Percentiles rank a stretch among this genome's conserved stretches.
Conservation (phyloP, 2,329 filamentous ascomycete species). For the Clonostachys rosea region DNA sequence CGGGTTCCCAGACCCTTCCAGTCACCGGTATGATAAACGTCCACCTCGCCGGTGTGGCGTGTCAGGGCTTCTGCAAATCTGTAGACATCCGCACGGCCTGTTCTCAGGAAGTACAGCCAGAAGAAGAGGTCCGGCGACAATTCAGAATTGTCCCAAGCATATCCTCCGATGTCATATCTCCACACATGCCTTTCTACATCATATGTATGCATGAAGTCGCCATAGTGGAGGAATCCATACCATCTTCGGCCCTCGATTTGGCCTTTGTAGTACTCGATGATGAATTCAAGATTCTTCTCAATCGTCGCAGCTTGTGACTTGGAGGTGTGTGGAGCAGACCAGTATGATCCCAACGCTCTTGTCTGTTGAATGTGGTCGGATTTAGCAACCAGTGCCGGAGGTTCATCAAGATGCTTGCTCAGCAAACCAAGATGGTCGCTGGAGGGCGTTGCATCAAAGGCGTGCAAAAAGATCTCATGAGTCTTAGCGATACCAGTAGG, state of each 20-base stretch:
- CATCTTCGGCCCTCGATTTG: slow-evolving; percentile 53
- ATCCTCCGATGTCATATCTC: slow-evolving; percentile 59
- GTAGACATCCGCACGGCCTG: slow-evolving; percentile 50
- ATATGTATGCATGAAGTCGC: slow-evolving; percentile 59
- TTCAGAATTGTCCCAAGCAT: slow-evolving; percentile 61
- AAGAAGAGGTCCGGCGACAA: slow-evolving; percentile 58
- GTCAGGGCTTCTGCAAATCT: slow-evolving; percentile 53
- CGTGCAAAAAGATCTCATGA: slow-evolving; percentile 48
- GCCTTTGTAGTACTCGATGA: slow-evolving; percentile 47
- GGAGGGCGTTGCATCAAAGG: slow-evolving; percentile 44
- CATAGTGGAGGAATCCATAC: slow-evolving; percentile 60
- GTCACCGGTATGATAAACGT: slow-evolving; percentile 53
- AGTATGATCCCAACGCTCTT: slow-evolving; percentile 46
- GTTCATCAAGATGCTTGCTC: slow-evolving; percentile 38
- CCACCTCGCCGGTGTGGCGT: slow-evolving; percentile 54
- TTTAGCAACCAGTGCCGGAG: slow-evolving; percentile 42
- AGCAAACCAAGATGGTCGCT: slow-evolving; percentile 35
- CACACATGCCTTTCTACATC: slow-evolving; percentile 53
- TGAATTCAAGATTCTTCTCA: slow-evolving; percentile 46
- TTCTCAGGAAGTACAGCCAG: slow-evolving; percentile 57
- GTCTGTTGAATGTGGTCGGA: slow-evolving; percentile 42
- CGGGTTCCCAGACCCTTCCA: slow-evolving; percentile 56
- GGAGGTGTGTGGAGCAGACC: slow-evolving; percentile 30
- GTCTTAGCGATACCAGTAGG: slow-evolving; percentile 54
- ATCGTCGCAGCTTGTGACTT: slow-evolving; percentile 27